Evolutionary conservation across 1,139 yeast species (phyloP), one percentile per base, ranked within the genome.

Genomic region (Suhomyces bokatorum): DNA sequence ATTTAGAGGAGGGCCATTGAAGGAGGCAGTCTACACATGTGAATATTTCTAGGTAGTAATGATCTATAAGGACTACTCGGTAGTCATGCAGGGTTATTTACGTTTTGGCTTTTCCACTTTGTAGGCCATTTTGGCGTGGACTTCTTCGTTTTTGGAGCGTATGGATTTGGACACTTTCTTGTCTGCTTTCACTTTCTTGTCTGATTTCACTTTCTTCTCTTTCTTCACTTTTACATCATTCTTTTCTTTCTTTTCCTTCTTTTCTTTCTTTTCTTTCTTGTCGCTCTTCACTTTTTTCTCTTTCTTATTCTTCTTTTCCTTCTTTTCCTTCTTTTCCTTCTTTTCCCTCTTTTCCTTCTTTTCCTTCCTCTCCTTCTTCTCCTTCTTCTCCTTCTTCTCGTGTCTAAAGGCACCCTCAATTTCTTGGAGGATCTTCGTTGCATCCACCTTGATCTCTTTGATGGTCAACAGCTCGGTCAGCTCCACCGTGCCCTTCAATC

Each of bases 401-500:
- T 42, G 37, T 26, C 41, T 37, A 33, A 44, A 47, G 12, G 41
- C 46, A 22, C 45, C 47, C 27, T 46, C 52, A 12, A 46, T 49
- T 35, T 50, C 54, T 32, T 46, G 50, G 41, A 54, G 42, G 37
- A 48, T 54, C 44, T 53, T 50, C 13, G 44, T 45, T 3, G 52
- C 48, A 33, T 55, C 58, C n/a, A 50, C 39, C 34, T 45, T 42
- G 11, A 43, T 41, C 38, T 43, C 46, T 44, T 52, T 56, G 37
- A 42, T 55, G 24, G 59, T 54, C 20, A 53, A 53, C 42, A 57
- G 55, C 12, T 62, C 60, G 0, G 58, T 62, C 49, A 66, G 67
- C 7, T 78, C 81, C 16, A 85, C 80, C 0, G 96, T 88, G 2
- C 97, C 98, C 39, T 78, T 78, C 43, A 93, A 66, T 1, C 93